Evolutionary conservation across 1,139 yeast species (phyloP), one percentile per base, ranked within the genome.

Genomic region (Geotrichum klebahnii): DNA sequence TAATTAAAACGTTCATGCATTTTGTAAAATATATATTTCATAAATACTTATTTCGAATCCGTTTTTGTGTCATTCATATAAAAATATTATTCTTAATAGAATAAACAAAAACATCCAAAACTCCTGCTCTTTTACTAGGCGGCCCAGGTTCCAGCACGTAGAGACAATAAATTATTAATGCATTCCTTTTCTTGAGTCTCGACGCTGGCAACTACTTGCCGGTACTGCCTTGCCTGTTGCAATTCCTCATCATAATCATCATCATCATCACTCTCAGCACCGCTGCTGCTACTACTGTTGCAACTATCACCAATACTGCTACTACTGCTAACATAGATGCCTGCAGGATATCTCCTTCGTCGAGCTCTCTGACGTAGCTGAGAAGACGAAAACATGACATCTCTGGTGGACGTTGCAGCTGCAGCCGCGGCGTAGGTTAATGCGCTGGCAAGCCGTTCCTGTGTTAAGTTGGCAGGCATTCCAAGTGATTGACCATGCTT

Each of bases 91-190:
- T n/a, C n/a, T n/a, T n/a, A n/a, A n/a, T n/a, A n/a, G n/a, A n/a
- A n/a, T n/a, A n/a, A n/a, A n/a, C n/a, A n/a, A n/a, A n/a, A n/a
- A n/a, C n/a, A n/a, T n/a, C n/a, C n/a, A n/a, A n/a, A n/a, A n/a
- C n/a, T n/a, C n/a, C n/a, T n/a, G n/a, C n/a, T n/a, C n/a, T n/a
- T n/a, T n/a, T n/a, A n/a, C n/a, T n/a, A n/a, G n/a, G n/a, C 44
- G 5, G 51, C n/a, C 53, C 53, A 51, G 24, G 34, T 51, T 5
- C 53, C 49, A 5, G 52, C 36, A 5, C 53, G 36, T 32, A 51
- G 26, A 4, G 51, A 46, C 22, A 51, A 29, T 28, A 51, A 35
- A 28, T 51, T 51, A 31, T 44, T 44, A 14, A 51, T 44, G 29
- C 53, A 51, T 26, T 51, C 53, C 10, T 46, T 45, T 33, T 46